Evolutionary conservation across 441 rosid genomes (phyloP).

Genomic region (Adansonia grandidieri): DNA sequence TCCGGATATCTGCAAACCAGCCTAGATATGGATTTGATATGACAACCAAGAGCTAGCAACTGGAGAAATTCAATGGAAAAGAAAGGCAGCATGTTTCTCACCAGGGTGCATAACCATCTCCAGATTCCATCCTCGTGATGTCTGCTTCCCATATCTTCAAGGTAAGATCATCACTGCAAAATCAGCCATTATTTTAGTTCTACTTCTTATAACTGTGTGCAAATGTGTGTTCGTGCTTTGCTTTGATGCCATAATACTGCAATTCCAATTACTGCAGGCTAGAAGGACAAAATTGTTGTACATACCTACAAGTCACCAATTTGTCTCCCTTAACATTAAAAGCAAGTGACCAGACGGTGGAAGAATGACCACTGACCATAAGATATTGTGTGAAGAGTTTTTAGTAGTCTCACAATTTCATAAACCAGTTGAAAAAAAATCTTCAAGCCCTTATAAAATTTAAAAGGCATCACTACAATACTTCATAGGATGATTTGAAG

Average conservation of each 20-base stretch:
- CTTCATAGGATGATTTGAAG: neutral
- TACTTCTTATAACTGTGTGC: neutral
- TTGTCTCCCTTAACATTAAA: slow-evolving; percentile 82
- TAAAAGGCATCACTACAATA: slow-evolving; percentile 15
- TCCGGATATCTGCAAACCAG: neutral
- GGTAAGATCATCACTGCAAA: slow-evolving; percentile 92
- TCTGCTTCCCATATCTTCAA: slow-evolving; percentile 84
- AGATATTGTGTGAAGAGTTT: slow-evolving; percentile 25
- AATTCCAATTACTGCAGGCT: neutral
- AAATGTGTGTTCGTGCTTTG: neutral
- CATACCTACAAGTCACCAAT: slow-evolving; percentile 93
- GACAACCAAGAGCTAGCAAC: neutral
- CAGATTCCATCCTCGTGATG: slow-evolving; percentile 56
- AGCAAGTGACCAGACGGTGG: slow-evolving; percentile 88
- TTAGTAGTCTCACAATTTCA: neutral
- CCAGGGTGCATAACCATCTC: slow-evolving; percentile 80
- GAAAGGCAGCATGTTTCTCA: slow-evolving; percentile 45
- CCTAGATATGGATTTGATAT: neutral
- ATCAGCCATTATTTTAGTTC: slow-evolving; percentile 19
- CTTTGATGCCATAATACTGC: slow-evolving; percentile 1
- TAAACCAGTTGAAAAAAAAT: slow-evolving; percentile 1
- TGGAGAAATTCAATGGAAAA: slow-evolving; percentile 24
- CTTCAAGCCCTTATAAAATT: slow-evolving; percentile 11
- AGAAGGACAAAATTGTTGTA: slow-evolving; percentile 19
- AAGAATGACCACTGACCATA: slow-evolving; percentile 79